A percentile compares a stretch with the other conserved stretches of the same genome.
Evolutionary conservation across 805 yeast species (phyloP).

Genomic region (Saccharomycopsis malanga): DNA sequence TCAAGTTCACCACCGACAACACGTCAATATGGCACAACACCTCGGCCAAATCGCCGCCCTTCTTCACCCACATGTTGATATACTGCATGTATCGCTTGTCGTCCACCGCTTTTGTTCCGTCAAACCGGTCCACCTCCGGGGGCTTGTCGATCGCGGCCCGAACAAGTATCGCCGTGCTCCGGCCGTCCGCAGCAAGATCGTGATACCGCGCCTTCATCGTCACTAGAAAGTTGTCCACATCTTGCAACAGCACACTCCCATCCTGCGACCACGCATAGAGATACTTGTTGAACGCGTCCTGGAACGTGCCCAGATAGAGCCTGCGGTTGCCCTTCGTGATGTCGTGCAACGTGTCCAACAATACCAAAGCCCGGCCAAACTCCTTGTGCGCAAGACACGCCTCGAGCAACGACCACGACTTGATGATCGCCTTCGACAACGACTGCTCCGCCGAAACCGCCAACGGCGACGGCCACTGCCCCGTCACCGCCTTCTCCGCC

Average conservation of each 20-base stretch:
- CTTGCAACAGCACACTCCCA: conserved; percentile 34
- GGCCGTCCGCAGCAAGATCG: conserved; percentile 39
- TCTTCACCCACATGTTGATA: conserved; percentile 23
- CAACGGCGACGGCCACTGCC: not conserved
- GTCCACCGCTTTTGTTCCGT: conserved; percentile 17
- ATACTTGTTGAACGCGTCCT: conserved; percentile 64
- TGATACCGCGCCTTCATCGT: conserved; percentile 30
- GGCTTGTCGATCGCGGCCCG: conserved; percentile 34
- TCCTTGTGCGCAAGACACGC: conserved; percentile 66
- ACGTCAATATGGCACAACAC: conserved; percentile 45
- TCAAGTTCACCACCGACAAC: conserved; percentile 10
- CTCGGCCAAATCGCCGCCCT: conserved; percentile 24
- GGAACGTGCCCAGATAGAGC: conserved; percentile 36
- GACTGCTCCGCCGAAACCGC: not conserved
- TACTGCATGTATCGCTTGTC: conserved; percentile 14
- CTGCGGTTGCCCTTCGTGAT: conserved; percentile 31
- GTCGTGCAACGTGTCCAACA: conserved; percentile 55
- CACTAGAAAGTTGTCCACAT: conserved; percentile 38
- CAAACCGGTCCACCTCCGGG: not conserved
- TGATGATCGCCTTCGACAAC: conserved; percentile 30
- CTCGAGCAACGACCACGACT: conserved; percentile 71
- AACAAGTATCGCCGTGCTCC: conserved; percentile 54
- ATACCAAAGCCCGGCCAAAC: conserved; percentile 60
- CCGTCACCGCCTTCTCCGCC: not conserved
- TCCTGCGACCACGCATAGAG: conserved; percentile 36